Conservation (phyloP, 2,329 filamentous ascomycete species). For the Myotisia sp. region DNA sequence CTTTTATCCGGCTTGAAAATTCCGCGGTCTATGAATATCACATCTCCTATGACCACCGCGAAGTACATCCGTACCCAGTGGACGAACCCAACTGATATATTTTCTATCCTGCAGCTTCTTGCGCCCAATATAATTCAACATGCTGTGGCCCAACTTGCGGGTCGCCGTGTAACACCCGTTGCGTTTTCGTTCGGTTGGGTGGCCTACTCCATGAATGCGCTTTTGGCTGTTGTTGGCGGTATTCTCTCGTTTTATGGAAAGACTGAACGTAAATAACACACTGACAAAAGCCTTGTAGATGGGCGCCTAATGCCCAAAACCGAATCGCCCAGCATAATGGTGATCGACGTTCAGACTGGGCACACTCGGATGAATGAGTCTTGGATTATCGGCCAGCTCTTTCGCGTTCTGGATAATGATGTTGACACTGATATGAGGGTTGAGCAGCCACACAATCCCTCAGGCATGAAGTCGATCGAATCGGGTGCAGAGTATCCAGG, state of each 20-base stretch:
- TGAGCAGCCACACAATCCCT: no score
- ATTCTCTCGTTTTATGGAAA: no score
- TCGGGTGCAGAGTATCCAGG: not conserved
- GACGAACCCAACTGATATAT: conserved; percentile 16
- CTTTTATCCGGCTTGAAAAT: no score
- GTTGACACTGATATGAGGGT: conserved; percentile 14
- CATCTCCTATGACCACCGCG: no score
- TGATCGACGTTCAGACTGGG: conserved; percentile 12
- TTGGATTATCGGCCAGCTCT: conserved; percentile 33
- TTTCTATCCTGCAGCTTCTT: conserved; percentile 24
- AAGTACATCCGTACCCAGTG: not conserved
- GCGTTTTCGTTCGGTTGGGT: conserved; percentile 31
- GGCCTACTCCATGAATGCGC: conserved; percentile 20
- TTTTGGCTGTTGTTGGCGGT: conserved; percentile 21
- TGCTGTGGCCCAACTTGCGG: conserved; percentile 11
- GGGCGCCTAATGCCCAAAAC: conserved; percentile 23
- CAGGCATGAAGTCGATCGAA: not conserved
- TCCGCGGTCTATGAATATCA: no score
- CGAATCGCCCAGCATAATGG: conserved; percentile 20
- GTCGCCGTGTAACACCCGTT: conserved; percentile 18
- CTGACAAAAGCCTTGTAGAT: no score
- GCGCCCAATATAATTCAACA: conserved; percentile 24
- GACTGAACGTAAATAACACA: no score
- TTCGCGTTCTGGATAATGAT: conserved; percentile 28
- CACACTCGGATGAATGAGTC: conserved; percentile 26